Evolutionary conservation across 148 eudicot species (phyloP), one percentile per base, ranked within the genome.

Genomic region (Heliamphora exappendiculata): DNA sequence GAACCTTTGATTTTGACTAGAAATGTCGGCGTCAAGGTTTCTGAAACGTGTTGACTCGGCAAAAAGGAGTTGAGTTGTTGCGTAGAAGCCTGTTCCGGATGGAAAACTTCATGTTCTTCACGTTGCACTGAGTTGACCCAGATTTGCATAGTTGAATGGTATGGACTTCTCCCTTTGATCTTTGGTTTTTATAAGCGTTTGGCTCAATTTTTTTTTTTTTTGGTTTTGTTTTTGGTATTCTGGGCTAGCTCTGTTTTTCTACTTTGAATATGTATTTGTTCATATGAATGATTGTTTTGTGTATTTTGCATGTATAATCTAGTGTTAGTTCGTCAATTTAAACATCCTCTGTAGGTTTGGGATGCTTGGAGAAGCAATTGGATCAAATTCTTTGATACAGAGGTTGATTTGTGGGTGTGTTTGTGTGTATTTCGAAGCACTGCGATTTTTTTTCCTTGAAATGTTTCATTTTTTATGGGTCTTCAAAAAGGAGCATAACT

Each of bases 21-120:
- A n/a, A n/a, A n/a, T 31, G 17, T 63, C 8, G 19, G 70, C 34
- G 77, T 65, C 77, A 63, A n/a, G n/a, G 76, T 24, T 65, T 66
- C 53, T 67, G 76, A 74, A 53, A 72, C 77, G 65, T 64, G 81
- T 65, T 73, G 77, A 73, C 81, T 73, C 45, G 76, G 81, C 29
- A 51, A 66, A 73, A 54, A 67, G 53, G 39, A 45, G 29, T 77
- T 67, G 22, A 45, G 51, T 16, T 44, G 58, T 63, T 75, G 51
- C 70, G 44, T 36, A 49, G 50, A 74, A 42, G 12, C 13, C 22
- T 28, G 5, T 74, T 62, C 53, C 24, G 51, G 68, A 62, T 64
- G 44, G 33, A 7, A 7, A 31, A 24, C 22, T 28, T 42, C 57
- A 1, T 39, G 7, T 8, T 26, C 63, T 16, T 31, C 39, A 28